Percentiles rank a stretch among this genome's conserved stretches.
These are phyloP conservation scores for Verticillium nubilum DNA, from an alignment of 2,329 filamentous ascomycete species.

Conservation along the genomic window DNA sequence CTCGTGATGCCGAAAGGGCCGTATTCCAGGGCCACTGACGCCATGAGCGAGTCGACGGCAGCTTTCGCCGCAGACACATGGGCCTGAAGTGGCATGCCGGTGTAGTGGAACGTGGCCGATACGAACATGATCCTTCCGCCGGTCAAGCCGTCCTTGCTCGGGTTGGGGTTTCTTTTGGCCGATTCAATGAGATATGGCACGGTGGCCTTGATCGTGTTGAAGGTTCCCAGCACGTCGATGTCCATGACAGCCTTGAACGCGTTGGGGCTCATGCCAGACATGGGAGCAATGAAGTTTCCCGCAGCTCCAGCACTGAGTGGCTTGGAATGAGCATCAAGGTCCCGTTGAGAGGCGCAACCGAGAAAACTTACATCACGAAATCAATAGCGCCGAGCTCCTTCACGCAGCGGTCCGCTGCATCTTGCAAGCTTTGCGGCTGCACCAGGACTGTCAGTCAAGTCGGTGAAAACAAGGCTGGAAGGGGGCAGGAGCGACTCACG, in stretches of 20 bases:
- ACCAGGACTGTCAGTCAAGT: not conserved
- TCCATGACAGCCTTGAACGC: constrained; percentile 95
- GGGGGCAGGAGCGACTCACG: constrained; percentile 31
- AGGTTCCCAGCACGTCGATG: constrained; percentile 90
- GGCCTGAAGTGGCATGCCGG: constrained; percentile 76
- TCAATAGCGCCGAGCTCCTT: constrained; percentile 84
- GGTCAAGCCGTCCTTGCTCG: constrained; percentile 55
- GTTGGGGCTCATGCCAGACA: constrained; percentile 76
- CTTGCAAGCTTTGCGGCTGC: constrained; percentile 58
- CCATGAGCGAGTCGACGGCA: constrained; percentile 78
- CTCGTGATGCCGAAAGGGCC: constrained; percentile 81
- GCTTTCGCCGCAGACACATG: constrained; percentile 93
- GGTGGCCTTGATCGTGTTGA: constrained; percentile 91
- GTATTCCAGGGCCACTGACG: constrained; percentile 79
- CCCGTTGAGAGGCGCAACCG: not conserved
- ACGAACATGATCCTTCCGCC: constrained; percentile 86
- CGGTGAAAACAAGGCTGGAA: not conserved
- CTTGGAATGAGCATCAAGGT: not conserved
- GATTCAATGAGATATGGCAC: constrained; percentile 75
- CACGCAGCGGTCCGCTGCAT: constrained; percentile 73
- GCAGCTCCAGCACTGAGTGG: constrained; percentile 77
- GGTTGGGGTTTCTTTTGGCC: constrained; percentile 57
- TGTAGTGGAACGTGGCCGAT: constrained; percentile 87
- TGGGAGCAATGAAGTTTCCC: constrained; percentile 88
- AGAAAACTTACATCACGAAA: constrained; percentile 71